Evolutionary conservation across 1,284 basidiomycete genomes (phyloP).

Genomic region (Phenoliferia sp.): DNA sequence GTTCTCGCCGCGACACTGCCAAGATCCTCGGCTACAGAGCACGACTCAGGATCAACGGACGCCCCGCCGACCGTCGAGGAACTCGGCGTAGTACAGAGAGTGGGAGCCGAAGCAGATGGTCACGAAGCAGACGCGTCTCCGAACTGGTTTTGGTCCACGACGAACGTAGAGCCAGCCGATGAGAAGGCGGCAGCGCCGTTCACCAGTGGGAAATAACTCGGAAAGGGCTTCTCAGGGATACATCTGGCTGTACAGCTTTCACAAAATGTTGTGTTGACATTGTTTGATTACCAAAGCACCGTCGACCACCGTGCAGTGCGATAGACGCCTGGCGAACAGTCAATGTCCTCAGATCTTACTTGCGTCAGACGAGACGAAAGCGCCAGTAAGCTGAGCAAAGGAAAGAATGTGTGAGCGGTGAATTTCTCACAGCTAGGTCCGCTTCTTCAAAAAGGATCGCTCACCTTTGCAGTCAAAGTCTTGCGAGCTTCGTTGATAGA

Average conservation of each 20-base stretch:
- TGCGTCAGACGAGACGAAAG: background rate
- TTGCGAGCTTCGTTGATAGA: background rate
- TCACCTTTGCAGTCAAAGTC: background rate
- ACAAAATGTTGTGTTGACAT: no score
- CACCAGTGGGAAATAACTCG: no score
- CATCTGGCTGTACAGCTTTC: no score
- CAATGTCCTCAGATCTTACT: background rate
- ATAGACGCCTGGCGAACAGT: no score
- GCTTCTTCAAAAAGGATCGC: background rate
- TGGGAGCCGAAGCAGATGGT: background rate
- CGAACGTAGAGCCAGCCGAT: background rate
- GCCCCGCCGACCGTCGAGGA: background rate
- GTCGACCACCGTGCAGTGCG: no score
- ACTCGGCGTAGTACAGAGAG: background rate
- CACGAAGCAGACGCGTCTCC: background rate
- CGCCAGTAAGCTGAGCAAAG: background rate
- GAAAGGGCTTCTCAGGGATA: no score
- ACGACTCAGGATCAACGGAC: background rate
- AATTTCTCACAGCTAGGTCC: no score
- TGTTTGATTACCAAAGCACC: no score
- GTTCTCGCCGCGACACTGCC: background rate
- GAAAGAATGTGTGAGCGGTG: no score
- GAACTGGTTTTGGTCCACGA: background rate
- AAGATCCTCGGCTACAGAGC: background rate
- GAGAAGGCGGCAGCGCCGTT: no score